phyloP scores from a whole-genome alignment of 495 filamentous ascomycete genomes.

The Penicilliopsis zonata region DNA sequence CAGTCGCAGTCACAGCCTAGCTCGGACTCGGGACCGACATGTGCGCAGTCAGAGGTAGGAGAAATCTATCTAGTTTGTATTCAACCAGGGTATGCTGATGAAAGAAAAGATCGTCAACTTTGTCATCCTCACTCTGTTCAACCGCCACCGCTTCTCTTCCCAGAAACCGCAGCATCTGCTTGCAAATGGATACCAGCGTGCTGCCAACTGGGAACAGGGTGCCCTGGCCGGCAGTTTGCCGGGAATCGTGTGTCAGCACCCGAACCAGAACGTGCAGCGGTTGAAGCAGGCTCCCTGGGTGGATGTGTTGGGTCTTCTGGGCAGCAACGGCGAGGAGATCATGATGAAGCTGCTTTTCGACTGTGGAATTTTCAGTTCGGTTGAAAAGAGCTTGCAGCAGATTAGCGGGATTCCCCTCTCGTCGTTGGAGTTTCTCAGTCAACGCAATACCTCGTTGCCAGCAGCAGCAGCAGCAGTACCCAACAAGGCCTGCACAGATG shows the following conservation, averaged over 20 bases:
- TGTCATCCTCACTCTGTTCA: constrained; percentile 65
- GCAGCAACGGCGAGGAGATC: constrained; percentile 63
- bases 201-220: constrained; percentile 12
- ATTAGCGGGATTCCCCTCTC: constrained; percentile 56
- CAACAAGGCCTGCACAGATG: constrained; percentile 24
- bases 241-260: constrained; percentile 41
- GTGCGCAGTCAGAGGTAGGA: constrained; percentile 49
- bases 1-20: constrained; percentile 39
- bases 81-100: background rate
- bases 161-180: constrained; percentile 60
- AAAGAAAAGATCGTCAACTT: constrained; percentile 65
- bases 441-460: background rate
- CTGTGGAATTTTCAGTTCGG: constrained; percentile 61
- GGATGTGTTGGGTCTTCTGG: constrained; percentile 56
- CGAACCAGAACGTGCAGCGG: constrained; percentile 56
- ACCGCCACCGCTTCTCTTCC: constrained; percentile 28
- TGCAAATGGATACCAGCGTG: constrained; percentile 60
- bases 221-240: constrained; percentile 31
- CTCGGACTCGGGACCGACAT: constrained; percentile 25
- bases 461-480: constrained; percentile 9
- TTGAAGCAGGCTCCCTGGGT: constrained; percentile 66
- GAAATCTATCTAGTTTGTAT: constrained; percentile 4
- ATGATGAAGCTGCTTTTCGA: constrained; percentile 73
- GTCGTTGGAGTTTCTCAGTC: constrained; percentile 24
- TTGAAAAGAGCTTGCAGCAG: constrained; percentile 57